phyloP scores from a whole-genome alignment of 2,329 filamentous ascomycete species.

The Calonectria fujianensis region DNA sequence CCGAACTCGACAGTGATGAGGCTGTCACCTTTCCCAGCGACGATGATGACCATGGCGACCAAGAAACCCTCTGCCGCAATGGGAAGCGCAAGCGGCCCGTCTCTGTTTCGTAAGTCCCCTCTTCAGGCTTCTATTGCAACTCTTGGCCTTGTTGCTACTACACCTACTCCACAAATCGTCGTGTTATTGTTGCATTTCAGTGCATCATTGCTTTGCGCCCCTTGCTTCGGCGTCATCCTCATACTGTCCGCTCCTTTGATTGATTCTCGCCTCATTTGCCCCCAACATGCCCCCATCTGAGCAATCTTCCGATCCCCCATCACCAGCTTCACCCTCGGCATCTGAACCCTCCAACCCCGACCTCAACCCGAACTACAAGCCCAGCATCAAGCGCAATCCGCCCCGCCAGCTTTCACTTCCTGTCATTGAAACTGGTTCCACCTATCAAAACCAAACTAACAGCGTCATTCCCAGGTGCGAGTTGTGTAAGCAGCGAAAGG shows the following conservation, averaged over 20 bases:
- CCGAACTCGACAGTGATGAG: slow-evolving; percentile 69
- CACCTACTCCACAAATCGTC: slow-evolving; percentile 11
- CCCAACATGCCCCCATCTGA: slow-evolving; percentile 48
- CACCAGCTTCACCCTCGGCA: slow-evolving; percentile 42
- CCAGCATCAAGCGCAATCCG: slow-evolving; percentile 39
- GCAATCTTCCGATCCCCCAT: slow-evolving; percentile 42
- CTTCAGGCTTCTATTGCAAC: slow-evolving; percentile 31
- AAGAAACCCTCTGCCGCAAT: slow-evolving; percentile 57
- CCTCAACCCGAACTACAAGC: slow-evolving; percentile 38
- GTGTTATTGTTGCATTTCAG: slow-evolving; percentile 31
- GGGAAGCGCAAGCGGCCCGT: slow-evolving; percentile 77
- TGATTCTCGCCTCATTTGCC: neutral
- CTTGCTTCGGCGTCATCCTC: slow-evolving; percentile 20
- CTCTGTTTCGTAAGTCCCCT: slow-evolving; percentile 72
- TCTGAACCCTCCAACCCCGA: slow-evolving; percentile 27
- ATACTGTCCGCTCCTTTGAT: neutral
- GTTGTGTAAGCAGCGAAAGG: slow-evolving; percentile 88
- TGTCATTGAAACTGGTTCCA: slow-evolving; percentile 35
- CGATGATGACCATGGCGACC: slow-evolving; percentile 68
- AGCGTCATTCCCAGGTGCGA: slow-evolving; percentile 75
- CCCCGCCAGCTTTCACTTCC: slow-evolving; percentile 45
- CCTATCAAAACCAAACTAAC: slow-evolving; percentile 60
- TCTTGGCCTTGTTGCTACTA: slow-evolving; percentile 26
- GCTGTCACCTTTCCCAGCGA: slow-evolving; percentile 56
- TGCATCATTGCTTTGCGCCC: slow-evolving; percentile 1